phyloP scores from a whole-genome alignment of 352 stramenopile species.

The Pythium sukuiense region DNA sequence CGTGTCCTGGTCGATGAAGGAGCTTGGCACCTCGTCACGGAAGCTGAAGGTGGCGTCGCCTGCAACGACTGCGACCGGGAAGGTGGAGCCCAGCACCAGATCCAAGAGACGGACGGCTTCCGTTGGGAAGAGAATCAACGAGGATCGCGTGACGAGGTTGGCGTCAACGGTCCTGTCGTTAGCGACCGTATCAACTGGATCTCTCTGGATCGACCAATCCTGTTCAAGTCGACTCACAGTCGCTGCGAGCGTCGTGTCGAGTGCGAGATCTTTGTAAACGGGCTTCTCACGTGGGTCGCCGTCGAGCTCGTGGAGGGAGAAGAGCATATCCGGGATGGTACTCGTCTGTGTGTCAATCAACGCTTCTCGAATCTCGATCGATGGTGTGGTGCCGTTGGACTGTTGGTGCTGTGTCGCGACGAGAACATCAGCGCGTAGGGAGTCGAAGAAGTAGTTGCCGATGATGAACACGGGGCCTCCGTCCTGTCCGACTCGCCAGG shows the following conservation, averaged over 20 bases:
- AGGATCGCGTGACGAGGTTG: constrained; percentile 25
- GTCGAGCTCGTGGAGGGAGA: constrained; percentile 30
- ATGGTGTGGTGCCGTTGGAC: neutral
- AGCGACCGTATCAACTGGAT: neutral
- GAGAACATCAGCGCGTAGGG: constrained; percentile 69
- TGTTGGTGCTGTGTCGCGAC: constrained; percentile 29
- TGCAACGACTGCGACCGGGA: constrained; percentile 31
- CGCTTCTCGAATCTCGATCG: constrained; percentile 37
- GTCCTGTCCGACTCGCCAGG: constrained; percentile 49
- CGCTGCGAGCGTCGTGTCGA: constrained; percentile 40
- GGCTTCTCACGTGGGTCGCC: constrained; percentile 17
- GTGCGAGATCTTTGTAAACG: constrained; percentile 38
- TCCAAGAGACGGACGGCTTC: constrained; percentile 63
- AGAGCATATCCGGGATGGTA: constrained; percentile 53
- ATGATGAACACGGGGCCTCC: constrained; percentile 69
- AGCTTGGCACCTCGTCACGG: constrained; percentile 54
- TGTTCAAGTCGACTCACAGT: constrained; percentile 18
- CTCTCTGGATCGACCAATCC: neutral
- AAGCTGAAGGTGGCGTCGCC: constrained; percentile 70
- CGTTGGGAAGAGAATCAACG: constrained; percentile 67
- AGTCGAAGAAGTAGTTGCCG: constrained; percentile 86
- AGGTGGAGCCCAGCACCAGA: constrained; percentile 21
- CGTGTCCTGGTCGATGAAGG: constrained; percentile 40
- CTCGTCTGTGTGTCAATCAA: constrained; percentile 42
- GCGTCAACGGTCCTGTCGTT: constrained; percentile 21